A percentile compares a stretch with the other conserved stretches of the same genome.
phyloP scores from a whole-genome alignment of 768 basidiomycete species.

The Russula vinacea region DNA sequence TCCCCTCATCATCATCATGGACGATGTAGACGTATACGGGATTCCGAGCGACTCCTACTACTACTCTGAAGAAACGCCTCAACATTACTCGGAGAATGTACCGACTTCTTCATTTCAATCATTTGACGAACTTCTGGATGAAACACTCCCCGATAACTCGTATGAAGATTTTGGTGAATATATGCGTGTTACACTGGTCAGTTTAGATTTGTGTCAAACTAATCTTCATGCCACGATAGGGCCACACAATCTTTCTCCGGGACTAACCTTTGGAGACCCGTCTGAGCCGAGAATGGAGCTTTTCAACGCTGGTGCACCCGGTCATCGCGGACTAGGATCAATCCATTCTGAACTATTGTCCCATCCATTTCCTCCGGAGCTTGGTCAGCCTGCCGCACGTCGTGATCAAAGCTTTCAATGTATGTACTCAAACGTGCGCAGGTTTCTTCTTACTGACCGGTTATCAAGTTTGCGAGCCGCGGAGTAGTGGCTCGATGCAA shows the following conservation, averaged over 20 bases:
- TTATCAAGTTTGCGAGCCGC: constrained; percentile 3
- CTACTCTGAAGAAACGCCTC: not conserved
- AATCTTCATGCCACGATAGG: not conserved
- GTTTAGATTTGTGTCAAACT: not conserved
- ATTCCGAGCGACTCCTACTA: constrained; percentile 12
- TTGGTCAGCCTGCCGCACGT: not conserved
- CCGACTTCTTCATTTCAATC: constrained; percentile 11
- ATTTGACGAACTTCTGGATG: constrained; percentile 5
- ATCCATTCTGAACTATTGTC: not conserved
- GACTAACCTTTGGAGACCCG: not conserved
- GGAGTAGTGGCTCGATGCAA: not conserved
- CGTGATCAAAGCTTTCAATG: constrained; percentile 1
- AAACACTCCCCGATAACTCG: not conserved
- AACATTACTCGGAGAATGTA: not conserved
- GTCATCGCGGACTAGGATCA: not conserved
- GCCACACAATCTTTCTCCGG: constrained; percentile 2
- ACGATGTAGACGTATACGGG: constrained; percentile 17
- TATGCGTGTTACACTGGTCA: constrained; percentile 11
- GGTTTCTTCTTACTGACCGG: not conserved
- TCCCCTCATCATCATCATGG: constrained; percentile 5
- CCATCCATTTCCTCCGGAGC: not conserved
- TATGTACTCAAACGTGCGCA: not conserved
- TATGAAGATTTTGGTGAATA: constrained; percentile 9
- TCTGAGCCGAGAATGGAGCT: not conserved
- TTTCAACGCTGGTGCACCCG: not conserved